Base-by-base conservation (phyloP, 2,329 filamentous ascomycete genomes). In the Colletotrichum kahawae region DNA sequence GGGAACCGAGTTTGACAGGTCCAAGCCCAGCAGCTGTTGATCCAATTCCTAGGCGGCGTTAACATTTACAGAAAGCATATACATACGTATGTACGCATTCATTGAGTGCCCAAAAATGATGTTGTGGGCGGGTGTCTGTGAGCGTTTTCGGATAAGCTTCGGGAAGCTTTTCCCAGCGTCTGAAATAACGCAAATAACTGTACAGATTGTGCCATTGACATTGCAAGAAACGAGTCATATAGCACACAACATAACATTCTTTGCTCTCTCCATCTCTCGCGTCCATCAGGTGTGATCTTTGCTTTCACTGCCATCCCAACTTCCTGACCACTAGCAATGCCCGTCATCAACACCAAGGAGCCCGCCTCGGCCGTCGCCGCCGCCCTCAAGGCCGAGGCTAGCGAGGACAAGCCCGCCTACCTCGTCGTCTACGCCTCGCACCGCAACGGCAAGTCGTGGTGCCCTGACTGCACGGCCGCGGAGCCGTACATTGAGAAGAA, bases 401-500 rank as follows among this genome's bases (percentile, higher is more conserved):
- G 63, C 73, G 69, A 64, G 21, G 29, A 57, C 69, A 73, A 64
- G 73, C 73, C 73, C 10, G 73, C 69, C 16, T 75, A 72, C 63
- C 63, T 75, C 14, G 69, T 75, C 69, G 73, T 75, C 69, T 75
- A 75, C 57, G 73, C 73, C 38, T 75, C 73, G 16, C 69, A 75
- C 63, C 73, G 73, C 16, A 64, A 68, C 34, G 73, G 73, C n/a
- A 63, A 43, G 21, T 75, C 73, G 18, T 75, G 73, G 73, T 75
- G 73, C 34, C 36, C 51, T n/a, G 73, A 75, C 48, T 75, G 73
- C 29, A 73, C 69, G 34, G 73, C 73, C 14, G 73, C 73, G 24
- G 73, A 75, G 73, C 73, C 73, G 34, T 75, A 72, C 63, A 75
- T 75, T 18, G 63, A 75, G 73, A 73, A 73, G 57, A 75, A 68